Conservation (phyloP, 139 green algal genomes). For the Coelastrella sp. region DNA sequence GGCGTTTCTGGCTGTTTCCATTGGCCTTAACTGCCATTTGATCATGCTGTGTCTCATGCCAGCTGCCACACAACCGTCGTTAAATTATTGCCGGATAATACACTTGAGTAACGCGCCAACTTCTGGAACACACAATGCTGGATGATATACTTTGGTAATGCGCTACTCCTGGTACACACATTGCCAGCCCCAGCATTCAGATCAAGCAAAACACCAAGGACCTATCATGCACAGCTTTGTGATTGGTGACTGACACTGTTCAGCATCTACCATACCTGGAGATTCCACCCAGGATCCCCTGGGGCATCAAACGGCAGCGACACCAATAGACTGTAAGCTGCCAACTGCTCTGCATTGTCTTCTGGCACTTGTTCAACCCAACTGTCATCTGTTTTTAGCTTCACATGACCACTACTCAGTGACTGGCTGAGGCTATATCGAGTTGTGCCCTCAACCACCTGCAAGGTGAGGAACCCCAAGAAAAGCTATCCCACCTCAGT, state of each 20-base stretch:
- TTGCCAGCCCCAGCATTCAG: not conserved
- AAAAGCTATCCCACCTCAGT: too few species aligned
- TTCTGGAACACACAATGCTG: too few species aligned
- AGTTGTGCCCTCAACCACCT: not conserved
- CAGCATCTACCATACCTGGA: slow-evolving; percentile 45
- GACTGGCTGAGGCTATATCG: not conserved
- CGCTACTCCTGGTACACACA: too few species aligned
- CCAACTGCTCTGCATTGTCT: slow-evolving; percentile 28
- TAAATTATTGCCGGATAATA: too few species aligned
- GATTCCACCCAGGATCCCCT: slow-evolving; percentile 47
- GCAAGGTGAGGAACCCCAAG: not conserved
- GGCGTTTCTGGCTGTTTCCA: too few species aligned
- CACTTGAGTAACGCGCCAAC: too few species aligned
- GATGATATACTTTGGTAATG: too few species aligned
- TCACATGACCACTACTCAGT: not conserved
- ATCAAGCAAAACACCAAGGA: not conserved
- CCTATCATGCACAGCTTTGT: not conserved
- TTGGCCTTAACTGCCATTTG: too few species aligned
- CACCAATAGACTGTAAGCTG: slow-evolving; percentile 20
- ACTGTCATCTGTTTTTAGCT: not conserved
- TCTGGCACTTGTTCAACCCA: not conserved
- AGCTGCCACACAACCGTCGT: too few species aligned
- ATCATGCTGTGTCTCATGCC: too few species aligned
- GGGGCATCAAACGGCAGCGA: slow-evolving; percentile 18
- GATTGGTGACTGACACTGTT: too few species aligned